Conservation (phyloP, 1,284 basidiomycete genomes). For the Tylopilus sp. region DNA sequence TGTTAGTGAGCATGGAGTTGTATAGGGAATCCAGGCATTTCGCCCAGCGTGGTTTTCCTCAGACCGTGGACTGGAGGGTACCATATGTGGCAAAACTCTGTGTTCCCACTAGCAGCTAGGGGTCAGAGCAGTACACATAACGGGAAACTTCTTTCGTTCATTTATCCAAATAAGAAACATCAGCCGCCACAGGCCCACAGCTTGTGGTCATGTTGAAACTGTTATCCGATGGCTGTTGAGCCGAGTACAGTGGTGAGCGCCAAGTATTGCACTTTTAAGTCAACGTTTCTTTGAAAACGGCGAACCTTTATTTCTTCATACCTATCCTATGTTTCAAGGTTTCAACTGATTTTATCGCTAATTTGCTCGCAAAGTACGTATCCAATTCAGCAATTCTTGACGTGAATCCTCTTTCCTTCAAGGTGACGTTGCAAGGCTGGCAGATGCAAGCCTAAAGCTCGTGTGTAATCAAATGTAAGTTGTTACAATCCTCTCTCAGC, state of each 20-base stretch:
- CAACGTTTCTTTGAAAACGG: background rate
- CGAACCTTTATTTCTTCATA: background rate
- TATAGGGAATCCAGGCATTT: too few relatives aligned
- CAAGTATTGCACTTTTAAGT: background rate
- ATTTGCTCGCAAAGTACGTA: background rate
- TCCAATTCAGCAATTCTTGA: too few relatives aligned
- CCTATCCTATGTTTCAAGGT: background rate
- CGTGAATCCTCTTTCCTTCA: too few relatives aligned
- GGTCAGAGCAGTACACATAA: too few relatives aligned
- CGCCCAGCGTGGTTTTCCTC: too few relatives aligned
- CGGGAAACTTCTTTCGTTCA: too few relatives aligned
- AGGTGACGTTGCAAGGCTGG: background rate
- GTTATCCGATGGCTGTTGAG: background rate
- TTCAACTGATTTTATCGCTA: background rate
- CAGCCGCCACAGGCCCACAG: background rate
- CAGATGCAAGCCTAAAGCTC: background rate
- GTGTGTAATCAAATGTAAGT: background rate
- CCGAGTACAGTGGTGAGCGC: background rate
- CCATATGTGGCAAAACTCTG: too few relatives aligned
- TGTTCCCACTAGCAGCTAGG: too few relatives aligned
- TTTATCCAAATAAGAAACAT: too few relatives aligned
- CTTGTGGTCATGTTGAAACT: background rate
- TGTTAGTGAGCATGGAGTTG: too few relatives aligned
- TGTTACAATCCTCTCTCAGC: background rate
- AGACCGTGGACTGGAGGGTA: too few relatives aligned